Evolutionary conservation across 2,329 filamentous ascomycete genomes (phyloP), one percentile per base, ranked within the genome.

Genomic region (Niveomyces coronatus): DNA sequence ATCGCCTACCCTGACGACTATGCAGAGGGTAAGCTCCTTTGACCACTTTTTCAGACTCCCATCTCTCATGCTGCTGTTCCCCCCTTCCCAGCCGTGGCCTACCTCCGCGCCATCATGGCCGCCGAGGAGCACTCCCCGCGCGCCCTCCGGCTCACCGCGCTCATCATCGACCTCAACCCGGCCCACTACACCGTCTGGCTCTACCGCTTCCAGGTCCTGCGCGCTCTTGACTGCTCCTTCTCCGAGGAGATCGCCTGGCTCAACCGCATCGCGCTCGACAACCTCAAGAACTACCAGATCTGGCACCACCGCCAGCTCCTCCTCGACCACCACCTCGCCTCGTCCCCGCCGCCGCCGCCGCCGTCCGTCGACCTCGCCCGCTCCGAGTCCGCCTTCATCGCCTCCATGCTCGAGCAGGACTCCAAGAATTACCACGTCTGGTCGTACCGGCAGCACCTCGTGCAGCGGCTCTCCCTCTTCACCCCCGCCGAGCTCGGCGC

Each of bases 161-260:
- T 89, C 60, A 79, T 98, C 54, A 96, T 98, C 55, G 68, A 70
- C 43, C 79, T 95, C 73, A 98, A 98, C 60, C 85, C 91, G 13
- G 88, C 91, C 1, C 91, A 98, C 65, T 98, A 98, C 65, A 98
- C 91, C 13, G 89, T 96, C 44, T 98, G 91, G 91, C 76, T 96
- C 16, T 98, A 94, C 67, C 83, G 91, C 44, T 86, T 88, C 49
- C 77, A 81, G 53, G 83, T 82, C 37, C 63, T 96, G 34, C 73
- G 81, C 46, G 69, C 75, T 3, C 67, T 94, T 18, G 60, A 73
- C 33, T 70, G 80, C 33, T 65, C 79, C 39, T 65, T 91, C 31
- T 61, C 67, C 3, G 71, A 80, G 42, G 91, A 98, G 60, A 69
- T 95, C 32, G 64, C 67, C 30, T 98, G 89, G 87, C 70, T 98